Conservation (phyloP, 768 basidiomycete species). For the Pulveroboletus sp. region DNA sequence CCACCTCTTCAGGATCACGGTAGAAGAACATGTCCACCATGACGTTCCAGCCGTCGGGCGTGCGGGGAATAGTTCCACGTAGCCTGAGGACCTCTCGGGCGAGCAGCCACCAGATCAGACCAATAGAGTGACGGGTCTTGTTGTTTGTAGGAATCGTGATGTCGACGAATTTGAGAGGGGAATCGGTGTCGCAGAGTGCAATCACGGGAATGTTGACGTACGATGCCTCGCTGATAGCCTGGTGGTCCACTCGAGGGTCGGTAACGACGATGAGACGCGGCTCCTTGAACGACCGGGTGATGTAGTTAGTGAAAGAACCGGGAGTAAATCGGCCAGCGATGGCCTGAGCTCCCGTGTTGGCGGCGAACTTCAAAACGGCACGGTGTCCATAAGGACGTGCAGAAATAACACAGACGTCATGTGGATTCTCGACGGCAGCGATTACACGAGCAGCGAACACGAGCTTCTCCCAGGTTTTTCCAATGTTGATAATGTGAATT, state of each 20-base stretch:
- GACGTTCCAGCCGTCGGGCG: constrained; percentile 91
- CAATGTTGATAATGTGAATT: constrained; percentile 95
- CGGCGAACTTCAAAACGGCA: constrained; percentile 96
- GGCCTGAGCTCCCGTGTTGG: constrained; percentile 97
- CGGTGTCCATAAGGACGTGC: constrained; percentile 99
- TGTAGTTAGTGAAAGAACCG: constrained; percentile 99
- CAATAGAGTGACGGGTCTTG: constrained; percentile 96
- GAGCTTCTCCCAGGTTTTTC: constrained; percentile 99
- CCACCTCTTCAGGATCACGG: constrained; percentile 98
- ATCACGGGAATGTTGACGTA: constrained; percentile 99
- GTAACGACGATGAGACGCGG: constrained; percentile 97
- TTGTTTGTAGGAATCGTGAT: constrained; percentile 99
- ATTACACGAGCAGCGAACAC: constrained; percentile 97
- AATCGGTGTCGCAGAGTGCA: constrained; percentile 98
- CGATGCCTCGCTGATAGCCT: constrained; percentile 99
- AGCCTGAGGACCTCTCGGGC: constrained; percentile 96
- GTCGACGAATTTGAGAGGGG: constrained; percentile 95
- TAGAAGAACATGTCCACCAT: constrained; percentile 99
- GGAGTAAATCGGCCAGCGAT: constrained; percentile 99
- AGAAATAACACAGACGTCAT: constrained; percentile 96
- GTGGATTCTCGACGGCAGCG: constrained; percentile 96
- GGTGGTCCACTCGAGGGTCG: constrained; percentile 99
- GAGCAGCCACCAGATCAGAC: constrained; percentile 97
- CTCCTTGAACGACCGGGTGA: constrained; percentile 99
- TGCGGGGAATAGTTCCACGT: constrained; percentile 88